Evolutionary conservation across 805 yeast genomes (phyloP).

Genomic region (Candida pseudofarinosa): DNA sequence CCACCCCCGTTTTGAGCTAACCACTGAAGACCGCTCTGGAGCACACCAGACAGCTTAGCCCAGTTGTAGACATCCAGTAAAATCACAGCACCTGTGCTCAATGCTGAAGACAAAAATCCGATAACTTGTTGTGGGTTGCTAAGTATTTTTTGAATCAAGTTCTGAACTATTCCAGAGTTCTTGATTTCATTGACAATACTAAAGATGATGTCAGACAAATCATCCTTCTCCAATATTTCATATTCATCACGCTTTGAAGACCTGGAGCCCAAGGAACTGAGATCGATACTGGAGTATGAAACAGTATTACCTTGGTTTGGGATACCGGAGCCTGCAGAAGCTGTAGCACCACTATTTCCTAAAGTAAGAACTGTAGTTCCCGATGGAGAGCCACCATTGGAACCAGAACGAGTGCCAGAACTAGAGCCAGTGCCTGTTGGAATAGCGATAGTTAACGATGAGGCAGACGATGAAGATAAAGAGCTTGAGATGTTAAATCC

Average conservation of each 20-base stretch:
- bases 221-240: slow-evolving; percentile 36
- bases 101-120: slow-evolving; percentile 28
- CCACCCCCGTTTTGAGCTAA: slow-evolving; percentile 24
- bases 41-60: slow-evolving; percentile 35
- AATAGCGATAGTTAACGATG: slow-evolving; percentile 15
- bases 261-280: not conserved
- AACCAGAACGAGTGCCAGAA: slow-evolving; percentile 10
- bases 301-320: not conserved
- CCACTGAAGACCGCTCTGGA: slow-evolving; percentile 22
- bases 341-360: too few relatives aligned
- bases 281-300: slow-evolving; percentile 1
- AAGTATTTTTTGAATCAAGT: slow-evolving; percentile 29
- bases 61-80: slow-evolving; percentile 33
- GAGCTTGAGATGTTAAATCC: slow-evolving; percentile 7
- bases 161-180: slow-evolving; percentile 30
- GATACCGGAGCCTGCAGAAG: not conserved
- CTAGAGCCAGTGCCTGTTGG: slow-evolving; percentile 8
- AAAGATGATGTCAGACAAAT: slow-evolving; percentile 23
- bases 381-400: slow-evolving; percentile 12
- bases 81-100: slow-evolving; percentile 29
- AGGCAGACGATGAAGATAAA: slow-evolving; percentile 8
- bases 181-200: slow-evolving; percentile 26
- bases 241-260: slow-evolving; percentile 8
- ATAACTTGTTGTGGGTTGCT: slow-evolving; percentile 35
- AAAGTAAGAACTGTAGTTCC: too few relatives aligned